Conservation (phyloP, 345 rosid genomes). For the Angophora floribunda region DNA sequence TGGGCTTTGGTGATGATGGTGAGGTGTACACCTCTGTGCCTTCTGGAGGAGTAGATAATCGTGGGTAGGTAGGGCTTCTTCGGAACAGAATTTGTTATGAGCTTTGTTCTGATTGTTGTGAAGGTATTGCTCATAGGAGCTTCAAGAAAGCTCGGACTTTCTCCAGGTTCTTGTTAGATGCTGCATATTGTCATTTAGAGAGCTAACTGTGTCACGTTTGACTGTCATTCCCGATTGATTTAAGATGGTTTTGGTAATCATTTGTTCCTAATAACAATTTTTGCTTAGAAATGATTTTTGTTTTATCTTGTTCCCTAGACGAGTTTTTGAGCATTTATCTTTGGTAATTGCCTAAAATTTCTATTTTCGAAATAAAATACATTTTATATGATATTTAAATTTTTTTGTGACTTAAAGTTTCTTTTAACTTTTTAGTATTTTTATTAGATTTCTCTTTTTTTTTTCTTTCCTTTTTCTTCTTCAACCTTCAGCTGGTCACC, state of each 20-base stretch:
- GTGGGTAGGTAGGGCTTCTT: not conserved
- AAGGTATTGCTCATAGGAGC: not conserved
- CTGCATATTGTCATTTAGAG: not conserved
- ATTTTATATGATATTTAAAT: too few species aligned
- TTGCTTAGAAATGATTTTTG: too few species aligned
- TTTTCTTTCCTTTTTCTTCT: too few species aligned
- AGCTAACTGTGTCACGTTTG: not conserved
- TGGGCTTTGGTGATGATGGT: not conserved
- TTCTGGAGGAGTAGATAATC: not conserved
- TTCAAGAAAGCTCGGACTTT: not conserved
- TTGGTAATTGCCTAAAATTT: too few species aligned
- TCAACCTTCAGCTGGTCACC: too few species aligned
- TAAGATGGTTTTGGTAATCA: not conserved
- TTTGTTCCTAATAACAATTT: too few species aligned
- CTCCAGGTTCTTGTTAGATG: not conserved
- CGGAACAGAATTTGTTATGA: not conserved
- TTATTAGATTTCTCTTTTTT: too few species aligned
- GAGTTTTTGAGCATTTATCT: too few species aligned
- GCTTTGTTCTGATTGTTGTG: not conserved
- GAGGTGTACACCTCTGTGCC: not conserved
- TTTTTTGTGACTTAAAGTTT: too few species aligned
- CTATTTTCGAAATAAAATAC: too few species aligned
- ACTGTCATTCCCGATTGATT: not conserved
- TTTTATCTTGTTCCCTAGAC: too few species aligned
- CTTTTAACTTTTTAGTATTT: too few species aligned